Percentiles rank a stretch among this genome's conserved stretches.
These are phyloP conservation scores for Sphagnum tenellum DNA, from an alignment of 225 moss, liverwort and hornwort genomes.

Conservation along the genomic window DNA sequence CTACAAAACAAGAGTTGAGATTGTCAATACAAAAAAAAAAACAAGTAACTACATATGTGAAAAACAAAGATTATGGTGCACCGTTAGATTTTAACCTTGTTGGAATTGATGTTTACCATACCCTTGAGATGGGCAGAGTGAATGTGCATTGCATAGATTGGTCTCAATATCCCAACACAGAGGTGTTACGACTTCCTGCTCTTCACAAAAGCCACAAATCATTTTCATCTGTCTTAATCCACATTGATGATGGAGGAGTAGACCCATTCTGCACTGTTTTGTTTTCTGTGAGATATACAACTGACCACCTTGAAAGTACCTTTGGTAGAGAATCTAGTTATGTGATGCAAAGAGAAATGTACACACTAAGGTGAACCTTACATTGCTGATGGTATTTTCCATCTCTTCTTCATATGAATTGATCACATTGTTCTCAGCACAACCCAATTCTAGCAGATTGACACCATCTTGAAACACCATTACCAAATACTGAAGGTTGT, in stretches of 20 bases:
- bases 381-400: conserved; percentile 64
- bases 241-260: no score
- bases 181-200: conserved; percentile 79
- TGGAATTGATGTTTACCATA: conserved; percentile 78
- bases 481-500: conserved; percentile 74
- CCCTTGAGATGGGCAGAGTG: conserved; percentile 95
- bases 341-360: no score
- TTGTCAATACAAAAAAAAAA: no score
- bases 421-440: conserved; percentile 51
- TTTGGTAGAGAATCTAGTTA: no score
- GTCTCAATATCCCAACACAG: conserved; percentile 96
- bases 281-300: no score
- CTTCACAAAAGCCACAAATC: no score
- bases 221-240: no score
- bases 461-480: conserved; percentile 80
- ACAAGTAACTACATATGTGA: no score
- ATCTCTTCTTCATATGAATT: conserved; percentile 75
- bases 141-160: conserved; percentile 89
- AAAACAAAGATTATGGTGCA: no score
- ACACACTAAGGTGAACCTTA: conserved; percentile 13
- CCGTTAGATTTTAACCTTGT: conserved; percentile 41
- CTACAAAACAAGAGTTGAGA: no score
- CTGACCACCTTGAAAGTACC: no score
- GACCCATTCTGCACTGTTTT: no score
- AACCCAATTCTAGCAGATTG: conserved; percentile 60